Evolutionary conservation across 768 basidiomycete species (phyloP).

Genomic region (Paxillus ammoniavirescens): DNA sequence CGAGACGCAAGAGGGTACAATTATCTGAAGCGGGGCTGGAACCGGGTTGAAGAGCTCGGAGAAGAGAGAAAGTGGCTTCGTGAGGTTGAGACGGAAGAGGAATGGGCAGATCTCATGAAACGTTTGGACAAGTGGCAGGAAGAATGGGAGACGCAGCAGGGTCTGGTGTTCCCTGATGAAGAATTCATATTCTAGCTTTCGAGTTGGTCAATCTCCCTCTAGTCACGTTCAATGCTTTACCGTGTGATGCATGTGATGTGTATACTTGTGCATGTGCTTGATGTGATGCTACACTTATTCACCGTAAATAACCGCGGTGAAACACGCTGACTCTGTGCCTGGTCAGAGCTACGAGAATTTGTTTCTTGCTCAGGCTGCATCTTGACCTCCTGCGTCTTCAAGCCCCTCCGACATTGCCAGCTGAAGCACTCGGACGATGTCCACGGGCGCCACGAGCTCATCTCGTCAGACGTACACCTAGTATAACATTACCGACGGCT

Average conservation of each 20-base stretch:
- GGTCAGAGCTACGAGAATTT: no score
- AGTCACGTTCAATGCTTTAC: no score
- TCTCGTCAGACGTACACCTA: not conserved
- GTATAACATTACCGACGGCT: no score
- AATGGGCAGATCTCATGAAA: conserved; percentile 48
- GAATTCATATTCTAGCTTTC: not conserved
- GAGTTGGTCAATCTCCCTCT: not conserved
- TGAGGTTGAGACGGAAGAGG: conserved; percentile 45
- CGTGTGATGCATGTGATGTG: no score
- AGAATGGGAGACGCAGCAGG: conserved; percentile 42
- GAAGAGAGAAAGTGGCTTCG: conserved; percentile 41
- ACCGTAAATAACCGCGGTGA: no score
- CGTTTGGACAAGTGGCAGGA: conserved; percentile 47
- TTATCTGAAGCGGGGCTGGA: conserved; percentile 42
- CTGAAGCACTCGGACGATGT: no score
- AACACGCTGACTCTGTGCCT: no score
- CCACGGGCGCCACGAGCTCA: not conserved
- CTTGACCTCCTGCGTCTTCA: no score
- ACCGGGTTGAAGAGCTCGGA: conserved; percentile 41
- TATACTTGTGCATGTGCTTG: no score
- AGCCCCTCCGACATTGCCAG: no score
- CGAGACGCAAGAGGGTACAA: conserved; percentile 34
- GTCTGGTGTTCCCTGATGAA: not conserved
- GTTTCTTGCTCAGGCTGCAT: no score
- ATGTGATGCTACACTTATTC: no score